Evolutionary conservation across 495 filamentous ascomycete species (phyloP).

Genomic region (Daldinia vernicosa): DNA sequence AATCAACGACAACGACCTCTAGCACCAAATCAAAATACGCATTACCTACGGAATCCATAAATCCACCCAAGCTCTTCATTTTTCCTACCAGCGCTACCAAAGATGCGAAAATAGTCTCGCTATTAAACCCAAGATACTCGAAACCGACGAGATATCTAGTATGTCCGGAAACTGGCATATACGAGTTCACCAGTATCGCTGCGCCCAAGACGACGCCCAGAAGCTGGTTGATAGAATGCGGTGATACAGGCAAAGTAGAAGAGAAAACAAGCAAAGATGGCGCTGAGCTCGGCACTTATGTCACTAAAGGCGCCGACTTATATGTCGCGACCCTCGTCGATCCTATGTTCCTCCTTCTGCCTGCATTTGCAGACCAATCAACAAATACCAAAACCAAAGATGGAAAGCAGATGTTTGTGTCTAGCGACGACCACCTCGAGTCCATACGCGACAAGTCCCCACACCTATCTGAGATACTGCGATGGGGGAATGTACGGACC

Average conservation of each 20-base stretch:
- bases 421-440: slow-evolving; percentile 84
- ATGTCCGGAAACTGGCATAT: slow-evolving; percentile 80
- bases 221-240: slow-evolving; percentile 73
- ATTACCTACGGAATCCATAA: slow-evolving; percentile 48
- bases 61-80: slow-evolving; percentile 76
- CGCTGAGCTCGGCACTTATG: slow-evolving; percentile 40
- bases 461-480: slow-evolving; percentile 66
- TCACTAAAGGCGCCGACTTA: slow-evolving; percentile 70
- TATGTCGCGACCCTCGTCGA: slow-evolving; percentile 87
- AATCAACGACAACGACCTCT: slow-evolving; percentile 27
- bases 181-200: slow-evolving; percentile 83
- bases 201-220: slow-evolving; percentile 66
- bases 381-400: slow-evolving; percentile 50
- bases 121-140: slow-evolving; percentile 78
- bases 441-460: slow-evolving; percentile 60
- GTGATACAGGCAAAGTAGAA: slow-evolving; percentile 25
- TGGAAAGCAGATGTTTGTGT: slow-evolving; percentile 73
- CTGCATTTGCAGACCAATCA: slow-evolving; percentile 60
- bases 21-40: slow-evolving; percentile 48
- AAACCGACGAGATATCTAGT: slow-evolving; percentile 77
- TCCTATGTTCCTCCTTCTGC: slow-evolving; percentile 82
- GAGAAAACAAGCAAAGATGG: slow-evolving; percentile 22
- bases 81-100: slow-evolving; percentile 72
- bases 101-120: slow-evolving; percentile 74
- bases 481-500: slow-evolving; percentile 51